Percentiles rank a stretch among this genome's conserved stretches.
Evolutionary conservation across 225 moss, liverwort and hornwort genomes (phyloP).

Genomic region (Pleurozium schreberi): DNA sequence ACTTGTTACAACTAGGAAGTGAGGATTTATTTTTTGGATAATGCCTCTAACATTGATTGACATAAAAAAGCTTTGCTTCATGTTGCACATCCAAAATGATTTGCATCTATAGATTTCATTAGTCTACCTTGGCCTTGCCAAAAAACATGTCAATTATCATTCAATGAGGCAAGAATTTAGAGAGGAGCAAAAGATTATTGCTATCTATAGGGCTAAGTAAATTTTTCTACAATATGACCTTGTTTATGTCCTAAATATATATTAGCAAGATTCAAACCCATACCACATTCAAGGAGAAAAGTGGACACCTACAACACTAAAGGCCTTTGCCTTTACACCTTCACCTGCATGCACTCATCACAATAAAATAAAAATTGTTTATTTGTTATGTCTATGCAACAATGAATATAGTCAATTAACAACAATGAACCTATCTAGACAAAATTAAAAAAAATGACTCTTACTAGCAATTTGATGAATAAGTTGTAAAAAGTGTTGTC

Average conservation of each 20-base stretch:
- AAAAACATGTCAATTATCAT: neutral
- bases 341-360: too few relatives aligned
- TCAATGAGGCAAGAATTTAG: neutral
- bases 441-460: neutral
- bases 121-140: neutral
- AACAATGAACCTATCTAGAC: neutral
- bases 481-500: accelerated
- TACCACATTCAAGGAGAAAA: neutral
- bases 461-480: neutral
- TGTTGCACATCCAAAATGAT: neutral
- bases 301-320: accelerated
- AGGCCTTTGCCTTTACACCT: neutral
- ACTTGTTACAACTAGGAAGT: accelerated
- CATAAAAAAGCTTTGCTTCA: neutral
- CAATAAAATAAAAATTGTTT: neutral
- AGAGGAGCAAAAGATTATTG: neutral
- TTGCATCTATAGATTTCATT: neutral
- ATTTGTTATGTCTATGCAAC: neutral
- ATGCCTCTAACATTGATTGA: accelerated
- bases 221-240: too few relatives aligned
- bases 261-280: accelerated
- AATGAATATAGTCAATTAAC: neutral
- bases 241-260: neutral
- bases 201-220: neutral
- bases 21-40: neutral